A percentile compares a stretch with the other conserved stretches of the same genome.
These are phyloP conservation scores for Scytalidium lignicola DNA, from an alignment of 2,329 filamentous ascomycete genomes.

Conservation along the genomic window DNA sequence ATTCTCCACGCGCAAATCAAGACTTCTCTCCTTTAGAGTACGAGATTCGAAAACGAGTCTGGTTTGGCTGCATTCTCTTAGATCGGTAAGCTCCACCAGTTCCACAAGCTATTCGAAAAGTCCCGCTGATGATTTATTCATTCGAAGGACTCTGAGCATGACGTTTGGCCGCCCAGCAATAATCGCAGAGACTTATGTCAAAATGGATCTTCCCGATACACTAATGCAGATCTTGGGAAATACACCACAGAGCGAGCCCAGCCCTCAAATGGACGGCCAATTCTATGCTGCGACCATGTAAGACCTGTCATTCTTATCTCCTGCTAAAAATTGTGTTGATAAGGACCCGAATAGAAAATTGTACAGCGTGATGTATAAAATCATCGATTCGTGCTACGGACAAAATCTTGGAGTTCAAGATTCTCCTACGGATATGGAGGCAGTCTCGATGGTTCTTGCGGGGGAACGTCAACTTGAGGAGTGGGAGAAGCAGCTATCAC, in stretches of 20 bases:
- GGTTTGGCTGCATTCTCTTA: constrained; percentile 42
- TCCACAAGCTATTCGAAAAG: too few relatives aligned
- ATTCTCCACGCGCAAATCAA: constrained; percentile 34
- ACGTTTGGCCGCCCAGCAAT: constrained; percentile 42
- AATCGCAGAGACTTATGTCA: constrained; percentile 39
- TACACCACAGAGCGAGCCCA: constrained; percentile 2
- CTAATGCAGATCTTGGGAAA: neutral
- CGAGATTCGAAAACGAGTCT: constrained; percentile 42
- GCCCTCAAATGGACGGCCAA: constrained; percentile 7
- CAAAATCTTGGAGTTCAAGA: constrained; percentile 36
- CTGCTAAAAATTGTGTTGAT: neutral
- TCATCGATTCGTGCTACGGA: constrained; percentile 37
- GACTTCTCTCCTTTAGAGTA: constrained; percentile 34
- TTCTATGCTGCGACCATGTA: constrained; percentile 29
- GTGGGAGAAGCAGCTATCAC: constrained; percentile 32
- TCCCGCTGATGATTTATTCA: constrained; percentile 3
- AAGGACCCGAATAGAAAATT: constrained; percentile 21
- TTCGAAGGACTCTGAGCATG: constrained; percentile 37
- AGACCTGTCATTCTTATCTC: too few relatives aligned
- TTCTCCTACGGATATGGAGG: constrained; percentile 19
- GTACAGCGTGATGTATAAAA: constrained; percentile 29
- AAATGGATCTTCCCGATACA: constrained; percentile 30
- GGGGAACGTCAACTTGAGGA: constrained; percentile 33
- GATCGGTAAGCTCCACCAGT: too few relatives aligned
- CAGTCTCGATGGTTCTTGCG: constrained; percentile 31